phyloP scores from a whole-genome alignment of 2,329 filamentous ascomycete species.

The Hypoxylon sp. region DNA sequence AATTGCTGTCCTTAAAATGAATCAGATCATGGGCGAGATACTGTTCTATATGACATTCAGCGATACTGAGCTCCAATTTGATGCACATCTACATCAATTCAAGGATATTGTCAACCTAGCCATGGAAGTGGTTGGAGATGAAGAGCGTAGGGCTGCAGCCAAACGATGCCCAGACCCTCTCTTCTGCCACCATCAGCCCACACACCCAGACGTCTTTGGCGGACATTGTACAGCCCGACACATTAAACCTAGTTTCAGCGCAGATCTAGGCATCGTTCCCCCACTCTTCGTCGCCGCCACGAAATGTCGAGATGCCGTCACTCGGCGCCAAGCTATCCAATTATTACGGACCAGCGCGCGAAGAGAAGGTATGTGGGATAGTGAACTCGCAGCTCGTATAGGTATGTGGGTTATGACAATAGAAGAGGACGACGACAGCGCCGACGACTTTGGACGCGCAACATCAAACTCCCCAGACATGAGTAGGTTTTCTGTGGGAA shows the following conservation, averaged over 20 bases:
- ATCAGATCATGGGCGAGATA: constrained; percentile 70
- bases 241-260: constrained; percentile 74
- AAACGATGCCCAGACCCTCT: constrained; percentile 62
- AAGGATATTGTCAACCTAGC: constrained; percentile 70
- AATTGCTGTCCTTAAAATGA: constrained; percentile 75
- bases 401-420: constrained; percentile 69
- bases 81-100: constrained; percentile 68
- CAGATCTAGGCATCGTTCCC: constrained; percentile 75
- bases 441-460: constrained; percentile 48
- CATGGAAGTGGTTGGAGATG: constrained; percentile 71
- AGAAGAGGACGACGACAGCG: constrained; percentile 64
- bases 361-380: constrained; percentile 80
- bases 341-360: constrained; percentile 72
- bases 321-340: constrained; percentile 73
- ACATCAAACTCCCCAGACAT: constrained; percentile 52
- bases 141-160: constrained; percentile 66
- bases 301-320: constrained; percentile 72
- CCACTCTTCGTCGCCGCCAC: constrained; percentile 77
- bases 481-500: constrained; percentile 47
- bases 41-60: constrained; percentile 74
- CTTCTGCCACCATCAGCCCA: constrained; percentile 61
- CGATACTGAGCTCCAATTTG: constrained; percentile 71
- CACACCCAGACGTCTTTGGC: constrained; percentile 58
- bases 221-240: constrained; percentile 64
- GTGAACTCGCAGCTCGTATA: constrained; percentile 70